Evolutionary conservation across 192 early-diverging fungal species (phyloP).

Genomic region (Polychytrium aggregatum): DNA sequence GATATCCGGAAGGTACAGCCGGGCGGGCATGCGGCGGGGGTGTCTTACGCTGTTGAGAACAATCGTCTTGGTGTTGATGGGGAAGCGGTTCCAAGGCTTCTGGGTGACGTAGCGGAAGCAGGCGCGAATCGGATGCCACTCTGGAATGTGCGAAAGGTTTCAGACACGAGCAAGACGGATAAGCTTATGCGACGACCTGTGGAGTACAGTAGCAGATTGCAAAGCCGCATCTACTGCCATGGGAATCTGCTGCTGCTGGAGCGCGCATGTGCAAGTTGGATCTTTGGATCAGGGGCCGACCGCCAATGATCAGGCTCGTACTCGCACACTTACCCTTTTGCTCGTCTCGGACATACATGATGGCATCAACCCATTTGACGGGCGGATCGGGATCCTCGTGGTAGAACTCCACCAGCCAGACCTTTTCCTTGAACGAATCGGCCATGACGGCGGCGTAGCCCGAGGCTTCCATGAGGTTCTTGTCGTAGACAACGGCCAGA

Average conservation of each 20-base stretch:
- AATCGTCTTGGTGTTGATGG: conserved; percentile 60
- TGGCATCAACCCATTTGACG: conserved; percentile 62
- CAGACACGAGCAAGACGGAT: too few species aligned
- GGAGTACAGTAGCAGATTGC: too few species aligned
- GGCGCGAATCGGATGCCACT: conserved; percentile 74
- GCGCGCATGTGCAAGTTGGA: too few species aligned
- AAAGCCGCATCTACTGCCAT: too few species aligned
- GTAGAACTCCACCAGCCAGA: conserved; percentile 71
- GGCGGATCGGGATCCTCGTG: conserved; percentile 61
- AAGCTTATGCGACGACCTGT: too few species aligned
- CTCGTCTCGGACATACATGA: conserved; percentile 58
- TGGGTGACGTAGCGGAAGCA: conserved; percentile 84
- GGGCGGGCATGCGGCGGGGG: not conserved
- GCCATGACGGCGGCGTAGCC: conserved; percentile 75
- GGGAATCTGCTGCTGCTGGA: too few species aligned
- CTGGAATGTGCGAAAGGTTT: too few species aligned
- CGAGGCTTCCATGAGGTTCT: conserved; percentile 77
- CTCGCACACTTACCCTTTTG: conserved; percentile 44
- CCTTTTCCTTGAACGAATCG: conserved; percentile 59
- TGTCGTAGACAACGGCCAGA: conserved; percentile 74
- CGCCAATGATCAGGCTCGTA: too few species aligned
- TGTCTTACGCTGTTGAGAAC: conserved; percentile 54
- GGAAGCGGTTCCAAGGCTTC: conserved; percentile 80
- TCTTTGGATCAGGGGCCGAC: too few species aligned
- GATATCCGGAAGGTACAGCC: too few species aligned